phyloP scores from a whole-genome alignment of 2,329 filamentous ascomycete genomes.

The Anisogramma anomala region DNA sequence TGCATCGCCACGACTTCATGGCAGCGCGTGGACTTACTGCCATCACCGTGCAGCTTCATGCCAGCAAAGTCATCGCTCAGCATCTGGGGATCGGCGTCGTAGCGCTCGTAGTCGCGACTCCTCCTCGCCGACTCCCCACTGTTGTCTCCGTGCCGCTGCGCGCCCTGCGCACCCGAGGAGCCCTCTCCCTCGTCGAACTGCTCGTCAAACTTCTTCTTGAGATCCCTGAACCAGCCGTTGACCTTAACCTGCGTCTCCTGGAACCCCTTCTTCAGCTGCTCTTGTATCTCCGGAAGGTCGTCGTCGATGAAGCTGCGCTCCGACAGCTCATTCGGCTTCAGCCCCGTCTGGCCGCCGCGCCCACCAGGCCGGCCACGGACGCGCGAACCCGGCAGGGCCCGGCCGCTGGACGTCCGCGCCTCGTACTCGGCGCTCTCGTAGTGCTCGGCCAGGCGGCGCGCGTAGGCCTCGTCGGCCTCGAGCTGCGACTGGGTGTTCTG shows the following conservation, averaged over 20 bases:
- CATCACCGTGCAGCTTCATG: slow-evolving; percentile 51
- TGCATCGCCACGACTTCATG: background rate
- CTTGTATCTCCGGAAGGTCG: slow-evolving; percentile 82
- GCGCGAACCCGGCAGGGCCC: slow-evolving; percentile 11
- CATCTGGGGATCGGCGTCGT: slow-evolving; percentile 87
- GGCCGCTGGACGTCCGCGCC: slow-evolving; percentile 38
- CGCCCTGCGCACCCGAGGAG: slow-evolving; percentile 32
- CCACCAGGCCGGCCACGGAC: slow-evolving; percentile 19
- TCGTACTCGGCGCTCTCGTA: slow-evolving; percentile 59
- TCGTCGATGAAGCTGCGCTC: slow-evolving; percentile 89
- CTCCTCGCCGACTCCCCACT: slow-evolving; percentile 53
- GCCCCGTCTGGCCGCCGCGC: slow-evolving; percentile 37
- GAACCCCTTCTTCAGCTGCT: slow-evolving; percentile 91
- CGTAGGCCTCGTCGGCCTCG: slow-evolving; percentile 83
- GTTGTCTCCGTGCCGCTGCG: slow-evolving; percentile 25
- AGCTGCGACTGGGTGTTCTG: slow-evolving; percentile 57
- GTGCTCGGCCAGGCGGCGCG: slow-evolving; percentile 84
- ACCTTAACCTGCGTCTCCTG: slow-evolving; percentile 86
- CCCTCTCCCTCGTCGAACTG: slow-evolving; percentile 65
- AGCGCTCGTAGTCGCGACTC: slow-evolving; percentile 81
- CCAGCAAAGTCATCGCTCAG: slow-evolving; percentile 79
- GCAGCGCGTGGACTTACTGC: slow-evolving; percentile 36
- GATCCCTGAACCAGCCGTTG: slow-evolving; percentile 79
- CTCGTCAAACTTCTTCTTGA: slow-evolving; percentile 90
- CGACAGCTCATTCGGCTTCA: slow-evolving; percentile 44